A percentile compares a stretch with the other conserved stretches of the same genome.
Conservation (phyloP, 2,329 filamentous ascomycete genomes). For the Chrysoporthe cubensis region DNA sequence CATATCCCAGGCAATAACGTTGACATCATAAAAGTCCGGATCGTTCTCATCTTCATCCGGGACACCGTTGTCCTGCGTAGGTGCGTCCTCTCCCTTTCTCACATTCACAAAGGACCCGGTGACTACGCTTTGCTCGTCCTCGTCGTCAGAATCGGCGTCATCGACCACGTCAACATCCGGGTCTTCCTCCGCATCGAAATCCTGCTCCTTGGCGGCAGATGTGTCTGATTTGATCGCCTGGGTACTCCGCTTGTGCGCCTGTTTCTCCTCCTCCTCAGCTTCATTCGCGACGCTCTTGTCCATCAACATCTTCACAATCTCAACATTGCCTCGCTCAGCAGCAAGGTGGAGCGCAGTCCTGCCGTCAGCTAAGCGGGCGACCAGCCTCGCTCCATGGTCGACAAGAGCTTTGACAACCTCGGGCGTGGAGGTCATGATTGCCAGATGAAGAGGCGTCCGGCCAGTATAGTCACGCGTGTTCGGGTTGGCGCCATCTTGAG, state of each 20-base stretch:
- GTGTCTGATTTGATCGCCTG: constrained; percentile 32
- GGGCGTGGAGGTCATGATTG: constrained; percentile 68
- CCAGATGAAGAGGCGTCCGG: constrained; percentile 77
- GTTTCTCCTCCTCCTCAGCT: constrained; percentile 64
- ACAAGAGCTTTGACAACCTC: constrained; percentile 74
- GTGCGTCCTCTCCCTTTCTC: constrained; percentile 43
- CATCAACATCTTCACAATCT: constrained; percentile 74
- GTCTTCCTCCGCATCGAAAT: constrained; percentile 40
- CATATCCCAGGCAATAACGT: constrained; percentile 79
- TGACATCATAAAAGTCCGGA: constrained; percentile 79
- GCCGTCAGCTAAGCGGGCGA: constrained; percentile 77
- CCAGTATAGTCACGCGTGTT: constrained; percentile 80
- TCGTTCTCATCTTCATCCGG: constrained; percentile 65
- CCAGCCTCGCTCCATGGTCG: constrained; percentile 71
- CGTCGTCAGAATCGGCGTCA: constrained; percentile 50
- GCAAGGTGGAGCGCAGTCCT: constrained; percentile 83
- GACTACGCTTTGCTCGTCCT: constrained; percentile 55
- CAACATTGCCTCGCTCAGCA: constrained; percentile 67
- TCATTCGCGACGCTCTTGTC: constrained; percentile 76
- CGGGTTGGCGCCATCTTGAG: constrained; percentile 69
- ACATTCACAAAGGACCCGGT: constrained; percentile 80
- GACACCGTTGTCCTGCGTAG: constrained; percentile 44
- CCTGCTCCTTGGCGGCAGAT: constrained; percentile 34
- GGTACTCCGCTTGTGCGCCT: constrained; percentile 51
- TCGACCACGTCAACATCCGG: constrained; percentile 54